These are phyloP conservation scores for Solanum chiquidenum DNA, from an alignment of 257 asterid genomes.

Conservation along the genomic window DNA sequence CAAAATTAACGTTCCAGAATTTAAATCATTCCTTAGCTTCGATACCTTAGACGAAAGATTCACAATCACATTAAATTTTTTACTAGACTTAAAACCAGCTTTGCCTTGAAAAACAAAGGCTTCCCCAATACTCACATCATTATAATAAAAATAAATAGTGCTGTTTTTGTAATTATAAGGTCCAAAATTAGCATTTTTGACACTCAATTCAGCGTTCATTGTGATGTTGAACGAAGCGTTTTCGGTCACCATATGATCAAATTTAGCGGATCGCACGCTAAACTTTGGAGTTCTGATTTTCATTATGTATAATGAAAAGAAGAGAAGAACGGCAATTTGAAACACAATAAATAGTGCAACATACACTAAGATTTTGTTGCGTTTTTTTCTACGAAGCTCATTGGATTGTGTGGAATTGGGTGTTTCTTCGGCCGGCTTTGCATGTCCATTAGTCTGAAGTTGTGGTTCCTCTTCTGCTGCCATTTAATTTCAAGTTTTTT, in stretches of 20 bases:
- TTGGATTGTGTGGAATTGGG: neutral
- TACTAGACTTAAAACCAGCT: slow-evolving; percentile 17
- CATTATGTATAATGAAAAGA: slow-evolving; percentile 23
- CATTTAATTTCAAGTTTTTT: neutral
- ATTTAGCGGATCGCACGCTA: slow-evolving; percentile 11
- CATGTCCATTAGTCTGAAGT: neutral
- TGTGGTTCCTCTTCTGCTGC: neutral
- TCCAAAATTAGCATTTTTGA: slow-evolving; percentile 45
- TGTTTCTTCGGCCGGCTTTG: neutral
- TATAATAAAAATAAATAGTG: slow-evolving; percentile 15
- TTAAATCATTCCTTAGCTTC: slow-evolving; percentile 8
- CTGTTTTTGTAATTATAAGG: slow-evolving; percentile 15
- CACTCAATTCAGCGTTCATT: slow-evolving; percentile 16
- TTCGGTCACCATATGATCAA: neutral
- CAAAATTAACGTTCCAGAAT: slow-evolving; percentile 15
- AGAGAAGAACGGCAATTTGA: slow-evolving; percentile 14
- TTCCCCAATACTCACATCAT: slow-evolving; percentile 16
- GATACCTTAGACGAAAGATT: slow-evolving; percentile 4
- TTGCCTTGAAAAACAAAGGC: neutral
- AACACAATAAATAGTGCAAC: slow-evolving; percentile 16
- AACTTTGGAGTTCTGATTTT: slow-evolving; percentile 27
- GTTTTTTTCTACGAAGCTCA: slow-evolving; percentile 18
- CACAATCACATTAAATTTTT: slow-evolving; percentile 2
- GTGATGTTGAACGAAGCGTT: slow-evolving; percentile 7
- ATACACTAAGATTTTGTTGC: slow-evolving; percentile 17